Base-by-base conservation (phyloP, 2,329 filamentous ascomycete genomes). In the Aotearoamyces nothofagi region DNA sequence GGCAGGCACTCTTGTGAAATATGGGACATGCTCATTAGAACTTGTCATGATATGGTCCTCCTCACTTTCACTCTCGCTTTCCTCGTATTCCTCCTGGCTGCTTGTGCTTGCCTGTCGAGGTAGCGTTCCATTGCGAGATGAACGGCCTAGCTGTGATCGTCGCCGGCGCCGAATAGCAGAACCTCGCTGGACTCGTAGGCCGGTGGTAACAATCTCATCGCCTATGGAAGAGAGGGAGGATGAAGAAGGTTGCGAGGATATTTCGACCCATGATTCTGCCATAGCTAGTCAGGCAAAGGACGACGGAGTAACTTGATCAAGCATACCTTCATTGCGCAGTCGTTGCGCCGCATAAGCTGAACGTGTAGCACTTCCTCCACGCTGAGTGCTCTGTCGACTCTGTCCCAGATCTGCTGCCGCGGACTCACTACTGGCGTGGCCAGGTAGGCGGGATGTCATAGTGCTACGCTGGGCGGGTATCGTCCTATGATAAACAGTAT, bases 221-320 rank as follows among this genome's bases (percentile, higher is more conserved):
- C 68, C 69, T 47, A 78, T 73, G 30, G 73, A 93, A 12, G 86
- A 93, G 9, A 93, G 61, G 9, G 86, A 94, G 3, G 87, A 93
- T 2, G 87, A 92, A 0, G 87, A 94, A 5, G 87, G 84, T 43
- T 90, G 82, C 4, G 87, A 94, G 26, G 79, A 72, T 35, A 98
- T 74, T 52, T 98, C 87, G 43, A 96, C 73, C 90, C 90, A 98
- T 6, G 90, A 94, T 58, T 96, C 90, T 86, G 36, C 35, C 43
- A 51, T 22, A 51, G 42, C 33, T 35, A 10, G n/a, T n/a, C n/a
- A 34, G 36, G 26, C 24, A 14, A 27, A 13, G 20, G 17, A 12
- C 14, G 15, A 7, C 17, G 7, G 13, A 7, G 14, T 7, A 22
- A 6, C 14, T 15, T 6, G 11, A 9, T 17, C 9, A 7, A 25